Conservation (phyloP, 805 yeast species). For the Vanderwaltozyma verrucispora region DNA sequence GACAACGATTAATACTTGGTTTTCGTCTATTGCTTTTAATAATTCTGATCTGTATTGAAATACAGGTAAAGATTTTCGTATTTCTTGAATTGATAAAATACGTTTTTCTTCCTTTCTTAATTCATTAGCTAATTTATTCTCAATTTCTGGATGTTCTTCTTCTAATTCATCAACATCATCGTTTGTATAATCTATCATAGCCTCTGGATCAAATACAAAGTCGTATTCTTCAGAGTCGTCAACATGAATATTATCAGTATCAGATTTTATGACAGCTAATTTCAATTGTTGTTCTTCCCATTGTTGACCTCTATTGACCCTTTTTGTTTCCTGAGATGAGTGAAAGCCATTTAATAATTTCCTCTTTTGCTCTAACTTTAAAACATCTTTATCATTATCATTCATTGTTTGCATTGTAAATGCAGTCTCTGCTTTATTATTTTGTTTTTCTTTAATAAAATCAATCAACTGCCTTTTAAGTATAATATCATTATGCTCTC, state of each 20-base stretch:
- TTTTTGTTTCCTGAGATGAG: neutral
- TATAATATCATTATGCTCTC: conserved; percentile 42
- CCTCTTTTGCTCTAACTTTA: conserved; percentile 28
- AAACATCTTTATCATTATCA: conserved; percentile 28
- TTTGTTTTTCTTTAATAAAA: neutral
- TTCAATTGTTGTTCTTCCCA: conserved; percentile 29
- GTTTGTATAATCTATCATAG: conserved; percentile 44
- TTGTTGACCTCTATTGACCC: conserved; percentile 21
- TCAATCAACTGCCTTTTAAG: conserved; percentile 34
- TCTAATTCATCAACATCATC: conserved; percentile 29
- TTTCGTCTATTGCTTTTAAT: conserved; percentile 44
- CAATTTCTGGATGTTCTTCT: conserved; percentile 26
- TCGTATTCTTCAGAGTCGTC: conserved; percentile 42
- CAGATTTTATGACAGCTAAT: conserved; percentile 15
- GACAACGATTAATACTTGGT: conserved; percentile 65
- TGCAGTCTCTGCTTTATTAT: neutral
- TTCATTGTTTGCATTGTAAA: conserved; percentile 50
- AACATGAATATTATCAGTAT: conserved; percentile 20
- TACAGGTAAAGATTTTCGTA: conserved; percentile 66
- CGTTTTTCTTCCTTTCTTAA: conserved; percentile 22
- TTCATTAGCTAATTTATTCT: conserved; percentile 11
- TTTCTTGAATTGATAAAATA: conserved; percentile 33
- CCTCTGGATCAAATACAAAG: conserved; percentile 63
- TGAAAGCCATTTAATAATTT: conserved; percentile 35
- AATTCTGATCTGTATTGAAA: conserved; percentile 51